phyloP scores from a whole-genome alignment of 2,329 filamentous ascomycete genomes.

The Ophiostoma ips region DNA sequence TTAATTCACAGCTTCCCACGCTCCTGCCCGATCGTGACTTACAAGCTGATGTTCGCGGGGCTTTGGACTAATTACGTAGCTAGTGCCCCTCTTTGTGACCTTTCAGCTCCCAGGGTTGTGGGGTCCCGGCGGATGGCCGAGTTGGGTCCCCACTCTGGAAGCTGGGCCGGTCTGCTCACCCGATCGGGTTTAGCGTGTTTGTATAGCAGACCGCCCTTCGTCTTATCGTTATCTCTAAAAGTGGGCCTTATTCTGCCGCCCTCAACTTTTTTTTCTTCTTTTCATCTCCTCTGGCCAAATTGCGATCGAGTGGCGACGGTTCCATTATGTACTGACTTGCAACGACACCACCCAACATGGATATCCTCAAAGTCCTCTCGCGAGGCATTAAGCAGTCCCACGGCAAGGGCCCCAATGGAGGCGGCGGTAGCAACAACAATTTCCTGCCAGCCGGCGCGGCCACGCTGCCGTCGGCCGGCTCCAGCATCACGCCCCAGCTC shows the following conservation, averaged over 20 bases:
- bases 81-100: background rate
- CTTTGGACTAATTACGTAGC: background rate
- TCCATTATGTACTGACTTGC: background rate
- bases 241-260: background rate
- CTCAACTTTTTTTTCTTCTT: conserved; percentile 1
- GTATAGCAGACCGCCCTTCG: too few relatives aligned
- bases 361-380: conserved; percentile 60
- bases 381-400: conserved; percentile 47
- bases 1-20: too few relatives aligned
- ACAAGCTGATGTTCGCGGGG: background rate
- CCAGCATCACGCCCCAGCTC: conserved; percentile 52
- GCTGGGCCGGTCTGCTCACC: background rate
- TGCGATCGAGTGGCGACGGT: conserved; percentile 17
- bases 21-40: background rate
- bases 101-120: background rate
- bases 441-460: conserved; percentile 18
- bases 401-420: conserved; percentile 17
- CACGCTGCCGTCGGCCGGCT: conserved; percentile 51
- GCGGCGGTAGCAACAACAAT: conserved; percentile 19
- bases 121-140: background rate
- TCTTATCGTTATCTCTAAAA: background rate
- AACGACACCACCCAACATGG: conserved; percentile 33
- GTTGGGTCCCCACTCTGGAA: background rate
- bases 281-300: conserved; percentile 24
- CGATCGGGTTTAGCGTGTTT: too few relatives aligned